A percentile compares a stretch with the other conserved stretches of the same genome.
These are phyloP conservation scores for Clavariopsis aquatica DNA, from an alignment of 495 filamentous ascomycete genomes.

Conservation along the genomic window DNA sequence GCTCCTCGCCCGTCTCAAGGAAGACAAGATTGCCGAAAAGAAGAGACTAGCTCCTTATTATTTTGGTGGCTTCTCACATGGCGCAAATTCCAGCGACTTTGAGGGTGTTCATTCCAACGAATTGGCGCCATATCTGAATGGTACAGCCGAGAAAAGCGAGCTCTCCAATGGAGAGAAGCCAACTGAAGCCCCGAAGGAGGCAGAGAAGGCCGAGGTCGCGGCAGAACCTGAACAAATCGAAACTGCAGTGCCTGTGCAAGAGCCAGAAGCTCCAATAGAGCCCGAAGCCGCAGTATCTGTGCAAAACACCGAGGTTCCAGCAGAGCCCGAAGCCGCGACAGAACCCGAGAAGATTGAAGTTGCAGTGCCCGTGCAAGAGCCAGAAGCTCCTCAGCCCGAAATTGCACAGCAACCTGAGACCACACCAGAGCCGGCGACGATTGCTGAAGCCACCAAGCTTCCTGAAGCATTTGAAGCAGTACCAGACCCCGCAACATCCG, in stretches of 20 bases:
- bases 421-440: neutral
- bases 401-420: neutral
- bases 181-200: slow-evolving; percentile 9
- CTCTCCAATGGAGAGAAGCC: neutral
- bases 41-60: slow-evolving; percentile 33
- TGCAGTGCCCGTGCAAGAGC: neutral
- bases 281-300: neutral
- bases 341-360: neutral
- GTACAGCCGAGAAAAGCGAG: slow-evolving; percentile 1
- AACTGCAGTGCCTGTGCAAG: neutral
- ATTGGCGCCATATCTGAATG: slow-evolving; percentile 30
- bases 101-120: slow-evolving; percentile 36
- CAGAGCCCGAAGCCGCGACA: neutral
- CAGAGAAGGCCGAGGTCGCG: neutral
- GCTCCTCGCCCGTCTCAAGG: slow-evolving; percentile 29
- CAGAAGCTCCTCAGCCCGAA: neutral
- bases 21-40: slow-evolving; percentile 33
- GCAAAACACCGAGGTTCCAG: neutral
- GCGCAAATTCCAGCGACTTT: slow-evolving; percentile 29
- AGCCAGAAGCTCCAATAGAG: neutral
- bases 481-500: neutral
- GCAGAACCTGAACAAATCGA: neutral
- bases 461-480: neutral
- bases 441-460: neutral
- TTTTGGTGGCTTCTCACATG: slow-evolving; percentile 33